Percentiles rank a stretch among this genome's conserved stretches.
Conservation (phyloP, 2,329 filamentous ascomycete genomes). For the Aspergillus eucalypticola region DNA sequence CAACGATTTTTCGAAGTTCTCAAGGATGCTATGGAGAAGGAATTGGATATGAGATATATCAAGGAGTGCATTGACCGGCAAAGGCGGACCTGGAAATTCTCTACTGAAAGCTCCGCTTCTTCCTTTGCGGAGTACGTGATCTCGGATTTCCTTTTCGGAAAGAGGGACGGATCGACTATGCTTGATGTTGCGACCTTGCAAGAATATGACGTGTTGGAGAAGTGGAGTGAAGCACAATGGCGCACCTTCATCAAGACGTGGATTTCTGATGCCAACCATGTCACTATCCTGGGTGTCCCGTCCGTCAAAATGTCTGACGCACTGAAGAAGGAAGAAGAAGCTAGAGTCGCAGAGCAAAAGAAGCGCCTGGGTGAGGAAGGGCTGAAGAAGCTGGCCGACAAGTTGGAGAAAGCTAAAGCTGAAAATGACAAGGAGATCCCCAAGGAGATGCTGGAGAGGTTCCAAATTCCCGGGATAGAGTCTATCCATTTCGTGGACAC, state of each 20-base stretch:
- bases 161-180: conserved; percentile 76
- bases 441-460: conserved; percentile 73
- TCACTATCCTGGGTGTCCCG: conserved; percentile 85
- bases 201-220: conserved; percentile 67
- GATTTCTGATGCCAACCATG: conserved; percentile 80
- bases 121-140: conserved; percentile 87
- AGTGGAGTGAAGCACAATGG: conserved; percentile 85
- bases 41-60: conserved; percentile 87
- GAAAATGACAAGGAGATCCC: conserved; percentile 90
- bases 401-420: conserved; percentile 78
- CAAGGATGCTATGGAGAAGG: conserved; percentile 71
- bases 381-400: conserved; percentile 70
- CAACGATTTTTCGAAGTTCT: conserved; percentile 82
- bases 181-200: conserved; percentile 55
- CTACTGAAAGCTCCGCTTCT: conserved; percentile 75
- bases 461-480: conserved; percentile 79
- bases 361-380: conserved; percentile 79
- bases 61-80: conserved; percentile 82
- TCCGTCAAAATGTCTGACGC: conserved; percentile 76
- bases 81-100: conserved; percentile 76
- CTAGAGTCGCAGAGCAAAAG: conserved; percentile 75
- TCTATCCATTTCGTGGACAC: conserved; percentile 96
- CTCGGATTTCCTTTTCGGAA: conserved; percentile 87
- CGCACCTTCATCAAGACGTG: conserved; percentile 77
- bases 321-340: conserved; percentile 78